Base-by-base conservation (phyloP, 495 filamentous ascomycete genomes). In the Penicillium dipodomyicola region DNA sequence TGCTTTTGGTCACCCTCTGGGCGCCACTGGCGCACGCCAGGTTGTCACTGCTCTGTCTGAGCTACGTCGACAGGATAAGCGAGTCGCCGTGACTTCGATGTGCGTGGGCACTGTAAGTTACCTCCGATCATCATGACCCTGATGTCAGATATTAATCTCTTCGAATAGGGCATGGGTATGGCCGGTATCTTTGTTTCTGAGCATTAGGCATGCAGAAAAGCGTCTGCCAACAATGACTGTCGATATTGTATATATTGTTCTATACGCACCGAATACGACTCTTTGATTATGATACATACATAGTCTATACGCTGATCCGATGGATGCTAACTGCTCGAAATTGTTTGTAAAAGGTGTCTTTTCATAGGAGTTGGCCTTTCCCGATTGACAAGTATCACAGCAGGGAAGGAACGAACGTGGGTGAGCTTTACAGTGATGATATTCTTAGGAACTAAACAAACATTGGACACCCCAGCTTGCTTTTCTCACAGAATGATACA, bases 1-100 rank as follows among this genome's bases (percentile, higher is more conserved):
- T 75, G 90, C 90, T 5, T 78, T 95, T 5, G 90, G 90, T 39
- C 90, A 95, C 69, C 90, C 90, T 15, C 74, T 95, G 22, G 90
- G 90, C 40, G 80, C 84, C 29, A 95, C 90, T 1, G 90, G 90
- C 50, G 78, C 88, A 4, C 77, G 90, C 19, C 90, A 95, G 77
- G 87, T 92, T 60, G 87, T 89, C 33, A 95, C 90, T n/a, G 88
- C 88, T 6, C 73, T 95, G 56, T 87, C 87, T 48, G 90, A 95
- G 74, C 79, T 84, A 59, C 79, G 90, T 62, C 81, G 85, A 61
- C 82, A 83, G 60, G 85, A 88, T 71, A 91, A 91, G 80, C 88
- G 87, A 79, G 74, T 95, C 33, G 74, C 91, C 43, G 73, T 95
- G 66, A 93, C 88, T 25, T 90, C 86, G 58, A 95, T 93, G 89